These are phyloP conservation scores for Manihot esculenta DNA, from an alignment of 441 rosid genomes.

Conservation along the genomic window DNA sequence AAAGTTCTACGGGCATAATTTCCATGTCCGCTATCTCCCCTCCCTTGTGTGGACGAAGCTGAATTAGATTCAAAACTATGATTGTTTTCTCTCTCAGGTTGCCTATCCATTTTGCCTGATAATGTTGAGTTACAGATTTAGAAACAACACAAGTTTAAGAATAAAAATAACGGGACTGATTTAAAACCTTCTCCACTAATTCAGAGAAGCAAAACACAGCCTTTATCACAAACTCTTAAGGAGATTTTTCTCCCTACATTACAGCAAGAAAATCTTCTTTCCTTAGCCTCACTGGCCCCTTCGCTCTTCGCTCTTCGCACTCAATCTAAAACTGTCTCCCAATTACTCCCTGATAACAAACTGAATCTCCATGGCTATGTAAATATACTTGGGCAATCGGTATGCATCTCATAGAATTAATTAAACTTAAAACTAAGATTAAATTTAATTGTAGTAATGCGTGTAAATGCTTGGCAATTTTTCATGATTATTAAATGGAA, in stretches of 20 bases:
- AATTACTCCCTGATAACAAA: not conserved
- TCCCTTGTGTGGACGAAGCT: conserved; percentile 27
- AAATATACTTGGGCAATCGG: not conserved
- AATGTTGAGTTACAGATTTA: conserved; percentile 1
- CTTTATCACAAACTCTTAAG: not conserved
- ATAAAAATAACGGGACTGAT: not conserved
- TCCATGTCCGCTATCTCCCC: conserved; percentile 30
- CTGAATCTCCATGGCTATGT: conserved; percentile 1
- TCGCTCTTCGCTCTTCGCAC: not conserved
- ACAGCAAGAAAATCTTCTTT: not conserved
- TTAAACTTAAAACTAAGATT: conserved; percentile 2
- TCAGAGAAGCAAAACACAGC: not conserved
- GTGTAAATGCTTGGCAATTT: not conserved
- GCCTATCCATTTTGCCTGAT: conserved; percentile 34
- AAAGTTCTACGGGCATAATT: conserved; percentile 27
- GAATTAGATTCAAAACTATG: conserved; percentile 11
- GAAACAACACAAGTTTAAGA: not conserved
- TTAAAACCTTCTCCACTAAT: not conserved
- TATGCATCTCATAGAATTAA: not conserved
- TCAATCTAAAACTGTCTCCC: not conserved
- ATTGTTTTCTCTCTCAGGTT: conserved; percentile 24
- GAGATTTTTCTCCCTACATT: no score
- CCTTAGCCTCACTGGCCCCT: not conserved
- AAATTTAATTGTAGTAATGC: not conserved
- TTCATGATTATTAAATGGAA: not conserved